These are phyloP conservation scores for Conoideocrella luteorostrata DNA, from an alignment of 2,329 filamentous ascomycete species.

Conservation along the genomic window DNA sequence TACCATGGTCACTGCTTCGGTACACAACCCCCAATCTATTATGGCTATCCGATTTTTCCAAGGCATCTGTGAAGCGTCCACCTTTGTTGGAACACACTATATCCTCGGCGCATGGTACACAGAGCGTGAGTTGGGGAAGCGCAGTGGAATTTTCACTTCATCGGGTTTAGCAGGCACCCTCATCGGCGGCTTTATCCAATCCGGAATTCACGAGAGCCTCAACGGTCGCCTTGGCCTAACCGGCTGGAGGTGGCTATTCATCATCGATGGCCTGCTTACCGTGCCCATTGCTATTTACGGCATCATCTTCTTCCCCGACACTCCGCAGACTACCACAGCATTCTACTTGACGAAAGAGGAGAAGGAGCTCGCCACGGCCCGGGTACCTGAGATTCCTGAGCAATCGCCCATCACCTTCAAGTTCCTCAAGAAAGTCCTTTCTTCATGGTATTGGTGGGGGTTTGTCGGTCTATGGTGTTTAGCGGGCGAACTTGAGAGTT, in stretches of 20 bases:
- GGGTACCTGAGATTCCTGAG: slow-evolving; percentile 30
- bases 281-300: slow-evolving; percentile 28
- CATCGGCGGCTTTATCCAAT: slow-evolving; percentile 49
- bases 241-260: slow-evolving; percentile 66
- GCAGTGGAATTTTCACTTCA: slow-evolving; percentile 56
- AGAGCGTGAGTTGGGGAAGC: slow-evolving; percentile 53
- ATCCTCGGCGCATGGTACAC: slow-evolving; percentile 52
- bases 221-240: slow-evolving; percentile 45
- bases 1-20: slow-evolving; percentile 48
- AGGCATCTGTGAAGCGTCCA: slow-evolving; percentile 31
- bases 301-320: slow-evolving; percentile 32
- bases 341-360: slow-evolving; percentile 39
- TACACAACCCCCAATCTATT: slow-evolving; percentile 28
- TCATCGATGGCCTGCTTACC: slow-evolving; percentile 55
- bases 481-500: slow-evolving; percentile 65
- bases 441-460: slow-evolving; percentile 59
- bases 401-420: slow-evolving; percentile 37
- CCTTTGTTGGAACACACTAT: slow-evolving; percentile 35
- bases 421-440: slow-evolving; percentile 50
- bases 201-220: slow-evolving; percentile 48
- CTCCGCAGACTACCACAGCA: slow-evolving; percentile 38
- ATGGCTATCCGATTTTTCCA: slow-evolving; percentile 35
- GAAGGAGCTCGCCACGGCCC: slow-evolving; percentile 34
- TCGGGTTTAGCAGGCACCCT: slow-evolving; percentile 51
- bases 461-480: slow-evolving; percentile 64